A percentile compares a stretch with the other conserved stretches of the same genome.
phyloP scores from a whole-genome alignment of 768 basidiomycete species.

The Pholiota microspora region DNA sequence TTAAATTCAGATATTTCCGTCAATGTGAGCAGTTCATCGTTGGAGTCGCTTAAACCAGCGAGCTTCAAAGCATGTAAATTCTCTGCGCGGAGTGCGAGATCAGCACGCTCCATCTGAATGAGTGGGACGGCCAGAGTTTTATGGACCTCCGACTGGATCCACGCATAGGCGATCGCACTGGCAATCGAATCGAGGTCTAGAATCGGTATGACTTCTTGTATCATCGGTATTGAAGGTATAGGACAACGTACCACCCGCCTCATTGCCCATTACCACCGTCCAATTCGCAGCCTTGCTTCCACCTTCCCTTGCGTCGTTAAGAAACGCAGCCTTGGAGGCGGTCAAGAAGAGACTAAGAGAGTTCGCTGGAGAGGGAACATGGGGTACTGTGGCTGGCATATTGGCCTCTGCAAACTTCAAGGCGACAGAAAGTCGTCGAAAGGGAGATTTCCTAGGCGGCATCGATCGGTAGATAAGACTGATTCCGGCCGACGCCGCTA shows the following conservation, averaged over 20 bases:
- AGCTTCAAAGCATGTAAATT: constrained; percentile 75
- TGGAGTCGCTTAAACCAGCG: constrained; percentile 49
- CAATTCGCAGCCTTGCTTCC: constrained; percentile 55
- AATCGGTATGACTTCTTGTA: constrained; percentile 1
- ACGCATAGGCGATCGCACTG: constrained; percentile 82
- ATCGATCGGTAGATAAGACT: constrained; percentile 13
- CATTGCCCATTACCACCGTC: constrained; percentile 93
- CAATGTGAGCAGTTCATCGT: constrained; percentile 60
- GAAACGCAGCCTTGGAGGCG: constrained; percentile 55
- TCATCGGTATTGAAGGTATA: neutral
- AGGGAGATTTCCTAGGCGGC: constrained; percentile 23
- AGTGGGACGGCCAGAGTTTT: constrained; percentile 67
- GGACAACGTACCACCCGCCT: constrained; percentile 77
- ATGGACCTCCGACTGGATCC: constrained; percentile 59
- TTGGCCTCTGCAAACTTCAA: constrained; percentile 29
- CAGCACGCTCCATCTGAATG: constrained; percentile 61
- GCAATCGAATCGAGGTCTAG: constrained; percentile 90
- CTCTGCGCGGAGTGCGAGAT: constrained; percentile 82
- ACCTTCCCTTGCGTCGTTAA: constrained; percentile 47
- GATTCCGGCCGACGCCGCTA: constrained; percentile 8
- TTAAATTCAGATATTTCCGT: constrained; percentile 57
- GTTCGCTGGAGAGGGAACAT: constrained; percentile 14
- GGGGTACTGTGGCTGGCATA: constrained; percentile 17
- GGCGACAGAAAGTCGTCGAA: constrained; percentile 37
- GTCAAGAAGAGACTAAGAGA: constrained; percentile 30